phyloP scores from a whole-genome alignment of 768 basidiomycete genomes.

The Leccinum boreale region DNA sequence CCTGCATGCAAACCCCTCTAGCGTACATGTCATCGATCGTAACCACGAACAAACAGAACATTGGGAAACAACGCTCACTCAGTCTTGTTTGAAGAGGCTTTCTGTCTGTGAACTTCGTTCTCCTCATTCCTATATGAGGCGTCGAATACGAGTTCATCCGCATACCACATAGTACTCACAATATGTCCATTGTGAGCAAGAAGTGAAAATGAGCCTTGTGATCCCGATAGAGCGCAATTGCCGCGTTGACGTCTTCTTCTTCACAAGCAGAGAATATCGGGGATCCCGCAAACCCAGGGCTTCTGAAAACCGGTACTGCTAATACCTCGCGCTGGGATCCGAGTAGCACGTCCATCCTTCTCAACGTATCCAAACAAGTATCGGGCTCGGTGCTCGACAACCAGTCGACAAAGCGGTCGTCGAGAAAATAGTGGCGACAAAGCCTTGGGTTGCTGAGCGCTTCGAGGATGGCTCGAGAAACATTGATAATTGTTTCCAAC shows the following conservation, averaged over 20 bases:
- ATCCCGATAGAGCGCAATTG: background rate
- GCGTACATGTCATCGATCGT: background rate
- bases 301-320: background rate
- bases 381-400: slow-evolving; percentile 1
- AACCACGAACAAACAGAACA: no score
- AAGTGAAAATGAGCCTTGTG: slow-evolving; percentile 8
- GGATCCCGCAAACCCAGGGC: background rate
- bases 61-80: background rate
- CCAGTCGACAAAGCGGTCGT: slow-evolving; percentile 6
- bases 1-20: background rate
- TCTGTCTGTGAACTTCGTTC: background rate
- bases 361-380: slow-evolving; percentile 1
- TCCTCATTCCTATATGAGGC: background rate
- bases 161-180: background rate
- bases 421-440: background rate
- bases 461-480: slow-evolving; percentile 5
- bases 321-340: background rate
- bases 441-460: background rate
- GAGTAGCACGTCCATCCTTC: background rate
- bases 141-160: background rate
- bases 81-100: background rate
- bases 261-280: background rate
- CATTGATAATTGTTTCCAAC: slow-evolving; percentile 5
- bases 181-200: slow-evolving; percentile 9
- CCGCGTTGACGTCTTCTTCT: background rate